Evolutionary conservation across 768 basidiomycete genomes (phyloP).

Genomic region (Calocybe gangraenosa): DNA sequence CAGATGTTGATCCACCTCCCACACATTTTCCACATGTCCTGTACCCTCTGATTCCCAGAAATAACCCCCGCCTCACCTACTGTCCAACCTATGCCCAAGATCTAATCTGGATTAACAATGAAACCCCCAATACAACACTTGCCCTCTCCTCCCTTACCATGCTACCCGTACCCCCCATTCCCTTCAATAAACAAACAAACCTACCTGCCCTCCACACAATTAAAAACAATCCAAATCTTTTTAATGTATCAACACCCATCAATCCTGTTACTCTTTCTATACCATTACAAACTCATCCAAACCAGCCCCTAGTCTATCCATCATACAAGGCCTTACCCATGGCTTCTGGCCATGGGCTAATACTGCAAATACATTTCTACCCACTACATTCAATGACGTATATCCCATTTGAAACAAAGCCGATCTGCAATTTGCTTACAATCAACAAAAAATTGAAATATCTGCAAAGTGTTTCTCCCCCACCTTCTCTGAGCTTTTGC

Average conservation of each 20-base stretch:
- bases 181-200: background rate
- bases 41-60: background rate
- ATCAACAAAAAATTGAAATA: background rate
- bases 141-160: background rate
- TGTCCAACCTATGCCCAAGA: constrained; percentile 1
- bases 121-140: background rate
- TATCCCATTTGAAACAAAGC: background rate
- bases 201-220: background rate
- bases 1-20: constrained; percentile 9
- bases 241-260: background rate
- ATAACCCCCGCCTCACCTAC: background rate
- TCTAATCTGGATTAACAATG: background rate
- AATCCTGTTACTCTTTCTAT: no score
- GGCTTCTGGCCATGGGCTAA: constrained; percentile 43
- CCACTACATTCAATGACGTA: background rate
- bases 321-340: constrained; percentile 18
- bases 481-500: background rate
- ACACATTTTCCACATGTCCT: constrained; percentile 1
- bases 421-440: background rate
- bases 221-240: background rate
- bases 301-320: constrained; percentile 31
- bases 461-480: background rate
- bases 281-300: background rate
- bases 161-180: background rate
- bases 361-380: constrained; percentile 16